Conservation (phyloP, 305 asterid genomes). For the Galium porrigens region DNA sequence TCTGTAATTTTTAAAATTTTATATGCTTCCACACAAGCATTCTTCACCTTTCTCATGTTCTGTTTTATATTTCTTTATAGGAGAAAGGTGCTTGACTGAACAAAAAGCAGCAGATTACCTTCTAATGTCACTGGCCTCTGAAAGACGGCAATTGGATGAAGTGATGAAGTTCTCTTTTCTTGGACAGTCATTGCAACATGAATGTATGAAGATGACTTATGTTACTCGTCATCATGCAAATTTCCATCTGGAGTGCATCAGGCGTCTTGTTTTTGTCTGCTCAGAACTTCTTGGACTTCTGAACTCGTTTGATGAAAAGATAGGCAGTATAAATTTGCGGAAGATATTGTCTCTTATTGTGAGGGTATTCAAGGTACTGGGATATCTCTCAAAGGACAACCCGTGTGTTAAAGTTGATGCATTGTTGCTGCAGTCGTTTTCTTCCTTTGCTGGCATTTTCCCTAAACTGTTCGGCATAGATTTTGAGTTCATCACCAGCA, state of each 20-base stretch:
- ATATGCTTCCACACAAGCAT: slow-evolving; percentile 1
- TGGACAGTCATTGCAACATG: slow-evolving; percentile 35
- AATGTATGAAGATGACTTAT: slow-evolving; percentile 31
- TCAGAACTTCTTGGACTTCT: slow-evolving; percentile 41
- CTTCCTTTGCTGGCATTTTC: slow-evolving; percentile 44
- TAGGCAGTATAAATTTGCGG: slow-evolving; percentile 36
- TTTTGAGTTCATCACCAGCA: slow-evolving; percentile 49
- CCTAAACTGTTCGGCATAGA: slow-evolving; percentile 50
- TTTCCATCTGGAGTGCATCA: slow-evolving; percentile 65
- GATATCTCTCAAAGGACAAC: slow-evolving; percentile 41
- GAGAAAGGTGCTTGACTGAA: slow-evolving; percentile 61
- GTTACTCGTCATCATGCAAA: slow-evolving; percentile 69
- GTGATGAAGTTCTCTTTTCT: slow-evolving; percentile 21
- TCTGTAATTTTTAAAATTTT: not conserved
- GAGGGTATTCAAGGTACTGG: slow-evolving; percentile 63
- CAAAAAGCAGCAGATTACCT: slow-evolving; percentile 50
- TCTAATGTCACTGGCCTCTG: slow-evolving; percentile 50
- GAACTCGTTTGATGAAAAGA: slow-evolving; percentile 45
- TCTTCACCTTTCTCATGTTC: not conserved
- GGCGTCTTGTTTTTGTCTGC: slow-evolving; percentile 50
- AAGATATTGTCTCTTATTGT: slow-evolving; percentile 50
- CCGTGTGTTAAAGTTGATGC: slow-evolving; percentile 43
- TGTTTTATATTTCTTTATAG: slow-evolving; percentile 27
- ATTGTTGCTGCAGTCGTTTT: slow-evolving; percentile 47
- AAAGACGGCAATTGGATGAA: slow-evolving; percentile 41